phyloP scores from a whole-genome alignment of 257 asterid species.

The Penstemon eatonii region DNA sequence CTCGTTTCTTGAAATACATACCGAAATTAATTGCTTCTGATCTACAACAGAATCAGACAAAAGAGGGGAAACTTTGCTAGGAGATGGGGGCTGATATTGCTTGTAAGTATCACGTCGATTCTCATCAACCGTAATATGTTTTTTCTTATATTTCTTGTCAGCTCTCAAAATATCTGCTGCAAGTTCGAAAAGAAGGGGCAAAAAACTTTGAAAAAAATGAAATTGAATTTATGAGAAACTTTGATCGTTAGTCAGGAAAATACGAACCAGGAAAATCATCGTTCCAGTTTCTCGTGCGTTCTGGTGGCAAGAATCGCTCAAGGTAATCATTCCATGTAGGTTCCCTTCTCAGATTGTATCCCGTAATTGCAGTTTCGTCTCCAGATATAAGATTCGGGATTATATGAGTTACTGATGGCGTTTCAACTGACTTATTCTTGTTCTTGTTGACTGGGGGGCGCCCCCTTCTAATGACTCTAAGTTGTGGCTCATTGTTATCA shows the following conservation, averaged over 20 bases:
- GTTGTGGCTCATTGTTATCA: slow-evolving; percentile 85
- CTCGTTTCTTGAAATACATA: slow-evolving; percentile 32
- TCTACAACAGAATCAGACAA: slow-evolving; percentile 49
- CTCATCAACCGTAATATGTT: slow-evolving; percentile 70
- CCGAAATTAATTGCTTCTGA: slow-evolving; percentile 60
- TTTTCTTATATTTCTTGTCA: slow-evolving; percentile 90
- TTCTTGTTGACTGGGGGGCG: slow-evolving; percentile 86
- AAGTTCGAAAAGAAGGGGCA: slow-evolving; percentile 14
- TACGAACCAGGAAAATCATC: slow-evolving; percentile 86
- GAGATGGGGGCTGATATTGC: slow-evolving; percentile 45
- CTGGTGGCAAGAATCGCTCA: slow-evolving; percentile 50
- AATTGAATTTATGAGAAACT: neutral
- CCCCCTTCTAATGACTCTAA: slow-evolving; percentile 90
- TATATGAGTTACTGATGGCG: slow-evolving; percentile 53
- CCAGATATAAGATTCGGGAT: slow-evolving; percentile 54
- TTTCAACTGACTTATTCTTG: slow-evolving; percentile 56
- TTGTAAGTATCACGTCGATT: slow-evolving; percentile 77
- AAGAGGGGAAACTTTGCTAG: slow-evolving; percentile 38
- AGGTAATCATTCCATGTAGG: slow-evolving; percentile 47
- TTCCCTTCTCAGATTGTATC: slow-evolving; percentile 77
- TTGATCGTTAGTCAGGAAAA: slow-evolving; percentile 11
- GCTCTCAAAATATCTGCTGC: slow-evolving; percentile 85
- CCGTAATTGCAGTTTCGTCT: slow-evolving; percentile 53
- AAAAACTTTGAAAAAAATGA: slow-evolving; percentile 5
- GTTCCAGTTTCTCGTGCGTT: slow-evolving; percentile 75